phyloP scores from a whole-genome alignment of 2,329 filamentous ascomycete species.

The Trichoderma sp. region DNA sequence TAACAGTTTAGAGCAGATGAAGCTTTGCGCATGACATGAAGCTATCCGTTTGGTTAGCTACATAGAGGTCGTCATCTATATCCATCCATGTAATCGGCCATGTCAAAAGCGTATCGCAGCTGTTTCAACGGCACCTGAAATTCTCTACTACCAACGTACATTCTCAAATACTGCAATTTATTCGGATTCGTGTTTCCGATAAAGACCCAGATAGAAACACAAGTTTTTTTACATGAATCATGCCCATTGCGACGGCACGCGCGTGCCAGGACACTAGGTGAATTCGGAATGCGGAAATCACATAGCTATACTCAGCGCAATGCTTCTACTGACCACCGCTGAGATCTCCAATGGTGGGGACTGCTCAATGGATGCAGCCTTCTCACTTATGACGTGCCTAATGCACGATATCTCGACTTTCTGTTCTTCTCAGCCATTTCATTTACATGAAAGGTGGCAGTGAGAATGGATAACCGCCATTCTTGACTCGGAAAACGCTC shows the following conservation, averaged over 20 bases:
- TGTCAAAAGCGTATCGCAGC: neutral
- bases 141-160: neutral
- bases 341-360: neutral
- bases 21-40: neutral
- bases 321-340: neutral
- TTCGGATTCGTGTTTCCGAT: neutral
- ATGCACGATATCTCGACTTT: neutral
- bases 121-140: neutral
- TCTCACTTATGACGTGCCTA: neutral
- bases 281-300: neutral
- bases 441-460: slow-evolving; percentile 77
- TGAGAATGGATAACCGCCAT: slow-evolving; percentile 89
- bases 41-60: neutral
- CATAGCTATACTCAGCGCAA: neutral
- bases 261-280: neutral
- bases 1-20: neutral
- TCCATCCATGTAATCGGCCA: neutral
- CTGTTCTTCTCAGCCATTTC: neutral
- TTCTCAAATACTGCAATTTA: neutral
- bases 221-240: neutral
- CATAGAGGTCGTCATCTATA: neutral
- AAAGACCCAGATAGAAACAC: neutral
- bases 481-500: slow-evolving; percentile 92
- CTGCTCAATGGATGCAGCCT: neutral
- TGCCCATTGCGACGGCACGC: neutral